These are phyloP conservation scores for Ophiostoma perfectum DNA, from an alignment of 2,329 filamentous ascomycete species.

Conservation along the genomic window DNA sequence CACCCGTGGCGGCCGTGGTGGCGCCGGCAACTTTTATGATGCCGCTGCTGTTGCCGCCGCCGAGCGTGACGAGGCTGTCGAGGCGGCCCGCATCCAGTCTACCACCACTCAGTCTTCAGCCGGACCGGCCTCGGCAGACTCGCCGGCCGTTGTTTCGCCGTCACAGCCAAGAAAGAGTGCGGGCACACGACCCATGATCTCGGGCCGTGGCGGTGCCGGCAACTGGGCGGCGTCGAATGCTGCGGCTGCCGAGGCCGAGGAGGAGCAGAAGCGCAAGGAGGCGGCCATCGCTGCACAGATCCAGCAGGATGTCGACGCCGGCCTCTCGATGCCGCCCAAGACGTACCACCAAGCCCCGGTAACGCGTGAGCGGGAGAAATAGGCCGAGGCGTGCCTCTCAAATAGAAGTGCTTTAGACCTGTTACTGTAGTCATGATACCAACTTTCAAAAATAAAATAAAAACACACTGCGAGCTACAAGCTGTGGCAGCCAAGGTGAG, in stretches of 20 bases:
- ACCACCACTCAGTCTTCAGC: background rate
- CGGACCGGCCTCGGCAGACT: slow-evolving; percentile 31
- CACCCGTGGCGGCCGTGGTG: slow-evolving; percentile 50
- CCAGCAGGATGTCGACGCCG: slow-evolving; percentile 44
- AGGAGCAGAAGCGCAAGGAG: slow-evolving; percentile 32
- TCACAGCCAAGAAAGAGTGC: slow-evolving; percentile 23
- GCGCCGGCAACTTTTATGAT: slow-evolving; percentile 56
- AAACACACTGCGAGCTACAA: too few species aligned
- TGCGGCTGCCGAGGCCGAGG: slow-evolving; percentile 30
- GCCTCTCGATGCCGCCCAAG: slow-evolving; percentile 43
- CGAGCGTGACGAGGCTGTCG: slow-evolving; percentile 35
- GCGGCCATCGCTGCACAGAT: slow-evolving; percentile 41
- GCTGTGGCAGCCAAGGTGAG: too few species aligned
- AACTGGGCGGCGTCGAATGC: slow-evolving; percentile 41
- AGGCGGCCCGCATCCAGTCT: slow-evolving; percentile 30
- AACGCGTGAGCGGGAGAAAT: slow-evolving; percentile 21
- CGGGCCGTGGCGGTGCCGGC: slow-evolving; percentile 54
- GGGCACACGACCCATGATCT: slow-evolving; percentile 27
- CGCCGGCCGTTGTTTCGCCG: background rate
- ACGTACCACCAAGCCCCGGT: slow-evolving; percentile 34
- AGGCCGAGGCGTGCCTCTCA: background rate
- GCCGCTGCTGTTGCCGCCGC: slow-evolving; percentile 33
- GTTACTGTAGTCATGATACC: slow-evolving; percentile 11
- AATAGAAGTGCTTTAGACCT: background rate
- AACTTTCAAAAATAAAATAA: background rate